These are phyloP conservation scores for Yamadazyma philogaea DNA, from an alignment of 805 yeast species.

Conservation along the genomic window DNA sequence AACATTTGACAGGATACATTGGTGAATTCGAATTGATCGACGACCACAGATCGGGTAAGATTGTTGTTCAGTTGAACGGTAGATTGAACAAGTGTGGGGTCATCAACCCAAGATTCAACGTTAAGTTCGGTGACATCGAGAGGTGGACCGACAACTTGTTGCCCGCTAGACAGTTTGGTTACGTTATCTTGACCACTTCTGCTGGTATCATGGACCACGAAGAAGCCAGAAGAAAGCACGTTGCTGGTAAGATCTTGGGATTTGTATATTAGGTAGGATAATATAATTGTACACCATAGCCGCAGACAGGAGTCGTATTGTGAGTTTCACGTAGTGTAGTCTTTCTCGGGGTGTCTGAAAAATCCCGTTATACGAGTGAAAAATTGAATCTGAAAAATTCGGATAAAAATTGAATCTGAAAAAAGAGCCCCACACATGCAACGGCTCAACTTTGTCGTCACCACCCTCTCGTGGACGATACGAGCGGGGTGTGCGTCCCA, in stretches of 20 bases:
- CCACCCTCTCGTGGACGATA: constrained; percentile 48
- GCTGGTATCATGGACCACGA: constrained; percentile 99
- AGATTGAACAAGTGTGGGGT: constrained; percentile 99
- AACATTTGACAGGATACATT: constrained; percentile 63
- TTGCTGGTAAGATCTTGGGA: constrained; percentile 97
- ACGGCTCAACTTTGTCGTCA: constrained; percentile 20
- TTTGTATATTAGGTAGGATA: constrained; percentile 71
- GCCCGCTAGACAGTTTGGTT: constrained; percentile 99
- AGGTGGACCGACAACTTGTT: constrained; percentile 97
- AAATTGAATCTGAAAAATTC: neutral
- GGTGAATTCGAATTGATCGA: constrained; percentile 98
- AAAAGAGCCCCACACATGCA: neutral
- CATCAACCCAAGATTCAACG: constrained; percentile 97
- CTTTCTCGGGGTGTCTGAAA: neutral
- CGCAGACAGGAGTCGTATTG: neutral
- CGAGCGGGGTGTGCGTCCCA: constrained; percentile 67
- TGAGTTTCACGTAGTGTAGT: neutral
- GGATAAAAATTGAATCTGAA: neutral
- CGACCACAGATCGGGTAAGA: constrained; percentile 98
- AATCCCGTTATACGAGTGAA: neutral
- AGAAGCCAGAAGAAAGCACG: constrained; percentile 99
- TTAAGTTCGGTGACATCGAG: constrained; percentile 91
- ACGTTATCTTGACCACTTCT: constrained; percentile 95
- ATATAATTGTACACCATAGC: neutral
- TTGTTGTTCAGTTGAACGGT: constrained; percentile 95